phyloP scores from a whole-genome alignment of 2,329 filamentous ascomycete species.

The Hymenoscyphus albidus region DNA sequence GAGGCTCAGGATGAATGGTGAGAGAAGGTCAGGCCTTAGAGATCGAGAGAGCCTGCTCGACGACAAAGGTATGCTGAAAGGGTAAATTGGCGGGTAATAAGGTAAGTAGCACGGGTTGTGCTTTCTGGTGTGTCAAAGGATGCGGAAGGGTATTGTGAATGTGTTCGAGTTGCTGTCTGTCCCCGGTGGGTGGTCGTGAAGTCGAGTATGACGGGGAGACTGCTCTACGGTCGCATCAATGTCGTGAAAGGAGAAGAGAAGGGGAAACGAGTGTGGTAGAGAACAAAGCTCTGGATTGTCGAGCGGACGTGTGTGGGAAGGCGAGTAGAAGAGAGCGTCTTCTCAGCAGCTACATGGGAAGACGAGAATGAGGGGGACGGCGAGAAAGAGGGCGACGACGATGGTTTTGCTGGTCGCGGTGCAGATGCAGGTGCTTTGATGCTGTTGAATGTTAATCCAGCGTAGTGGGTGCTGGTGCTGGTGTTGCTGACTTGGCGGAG shows the following conservation, averaged over 20 bases:
- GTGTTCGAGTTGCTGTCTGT: slow-evolving; percentile 17
- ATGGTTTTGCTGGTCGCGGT: slow-evolving; percentile 4
- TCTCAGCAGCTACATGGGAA: slow-evolving; percentile 18
- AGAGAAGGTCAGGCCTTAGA: neutral
- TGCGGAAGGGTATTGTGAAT: slow-evolving; percentile 14
- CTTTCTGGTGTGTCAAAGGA: slow-evolving; percentile 1
- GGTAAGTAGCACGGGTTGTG: slow-evolving; percentile 10
- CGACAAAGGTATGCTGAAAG: slow-evolving; percentile 1
- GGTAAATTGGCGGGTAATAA: neutral
- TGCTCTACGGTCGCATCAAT: slow-evolving; percentile 15
- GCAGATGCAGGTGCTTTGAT: neutral
- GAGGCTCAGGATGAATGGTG: neutral
- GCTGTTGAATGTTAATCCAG: neutral
- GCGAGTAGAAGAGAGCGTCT: neutral
- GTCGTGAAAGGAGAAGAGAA: slow-evolving; percentile 7
- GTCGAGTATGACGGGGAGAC: slow-evolving; percentile 3
- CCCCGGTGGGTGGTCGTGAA: slow-evolving; percentile 10
- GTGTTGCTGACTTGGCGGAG: neutral
- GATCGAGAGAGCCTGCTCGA: slow-evolving; percentile 11
- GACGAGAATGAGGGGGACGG: slow-evolving; percentile 1
- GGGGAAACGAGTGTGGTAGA: slow-evolving; percentile 28
- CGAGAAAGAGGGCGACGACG: slow-evolving; percentile 1
- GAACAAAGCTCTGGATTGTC: slow-evolving; percentile 24
- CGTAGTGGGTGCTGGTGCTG: neutral
- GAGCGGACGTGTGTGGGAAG: slow-evolving; percentile 2